Conservation (phyloP, 345 rosid genomes). For the Eutrema yunnanense region DNA sequence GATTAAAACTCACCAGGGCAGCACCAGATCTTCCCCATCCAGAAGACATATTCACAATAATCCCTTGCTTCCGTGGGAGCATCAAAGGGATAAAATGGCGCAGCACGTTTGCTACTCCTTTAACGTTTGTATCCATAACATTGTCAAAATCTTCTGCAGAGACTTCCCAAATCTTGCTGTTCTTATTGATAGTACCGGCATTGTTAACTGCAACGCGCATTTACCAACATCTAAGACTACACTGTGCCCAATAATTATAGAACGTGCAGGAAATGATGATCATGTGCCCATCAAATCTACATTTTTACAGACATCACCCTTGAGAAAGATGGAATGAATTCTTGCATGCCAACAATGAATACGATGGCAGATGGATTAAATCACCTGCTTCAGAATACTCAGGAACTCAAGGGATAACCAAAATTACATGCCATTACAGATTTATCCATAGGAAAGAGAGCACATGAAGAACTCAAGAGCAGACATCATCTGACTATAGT, state of each 20-base stretch:
- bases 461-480: not conserved
- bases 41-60: constrained; percentile 85
- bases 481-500: not conserved
- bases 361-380: not conserved
- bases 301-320: not conserved
- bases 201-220: constrained; percentile 60
- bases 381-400: not conserved
- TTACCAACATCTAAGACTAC: not conserved
- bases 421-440: not conserved
- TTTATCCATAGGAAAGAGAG: not conserved
- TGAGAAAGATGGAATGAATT: not conserved
- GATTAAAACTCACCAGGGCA: constrained; percentile 59
- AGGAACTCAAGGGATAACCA: not conserved
- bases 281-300: not conserved
- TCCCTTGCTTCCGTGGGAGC: constrained; percentile 73
- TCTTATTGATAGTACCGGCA: constrained; percentile 85
- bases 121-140: constrained; percentile 86
- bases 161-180: constrained; percentile 95
- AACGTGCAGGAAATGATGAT: not conserved
- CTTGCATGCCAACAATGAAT: not conserved
- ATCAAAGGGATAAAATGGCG: constrained; percentile 89
- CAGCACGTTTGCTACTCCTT: constrained; percentile 74
- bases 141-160: constrained; percentile 79
- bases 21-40: constrained; percentile 99
- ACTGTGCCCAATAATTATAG: not conserved